phyloP scores from a whole-genome alignment of 2,329 filamentous ascomycete species.

The Cladosporium cucumerinum region DNA sequence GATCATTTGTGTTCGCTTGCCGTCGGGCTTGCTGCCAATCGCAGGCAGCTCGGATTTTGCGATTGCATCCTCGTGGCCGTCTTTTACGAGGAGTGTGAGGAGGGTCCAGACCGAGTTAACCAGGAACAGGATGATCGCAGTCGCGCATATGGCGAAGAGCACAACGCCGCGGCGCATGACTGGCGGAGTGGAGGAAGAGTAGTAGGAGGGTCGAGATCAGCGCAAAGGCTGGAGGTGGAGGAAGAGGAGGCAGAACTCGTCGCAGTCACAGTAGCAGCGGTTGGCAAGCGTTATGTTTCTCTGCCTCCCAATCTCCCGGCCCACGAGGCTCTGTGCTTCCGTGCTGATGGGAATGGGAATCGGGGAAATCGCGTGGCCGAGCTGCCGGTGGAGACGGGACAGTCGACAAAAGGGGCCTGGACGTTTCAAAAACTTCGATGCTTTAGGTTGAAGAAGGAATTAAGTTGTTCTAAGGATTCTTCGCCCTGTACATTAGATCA shows the following conservation, averaged over 20 bases:
- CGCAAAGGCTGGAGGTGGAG: slow-evolving; percentile 7
- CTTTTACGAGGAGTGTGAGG: slow-evolving; percentile 65
- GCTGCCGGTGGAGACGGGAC: slow-evolving; percentile 4
- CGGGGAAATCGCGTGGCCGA: slow-evolving; percentile 12
- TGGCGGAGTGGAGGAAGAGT: slow-evolving; percentile 24
- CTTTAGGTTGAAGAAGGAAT: neutral
- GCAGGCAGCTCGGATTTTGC: slow-evolving; percentile 63
- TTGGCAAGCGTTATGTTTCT: slow-evolving; percentile 9
- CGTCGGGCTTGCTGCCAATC: slow-evolving; percentile 56
- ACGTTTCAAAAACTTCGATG: slow-evolving; percentile 5
- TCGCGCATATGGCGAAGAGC: slow-evolving; percentile 63
- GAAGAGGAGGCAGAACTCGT: slow-evolving; percentile 1
- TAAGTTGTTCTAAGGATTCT: neutral
- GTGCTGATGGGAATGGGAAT: slow-evolving; percentile 1
- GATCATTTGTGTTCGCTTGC: slow-evolving; percentile 59
- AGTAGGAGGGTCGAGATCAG: neutral
- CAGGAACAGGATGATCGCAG: slow-evolving; percentile 61
- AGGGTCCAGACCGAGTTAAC: slow-evolving; percentile 68
- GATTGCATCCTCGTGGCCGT: slow-evolving; percentile 65
- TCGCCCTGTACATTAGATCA: neutral
- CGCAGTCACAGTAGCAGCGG: slow-evolving; percentile 1
- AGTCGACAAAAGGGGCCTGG: slow-evolving; percentile 4
- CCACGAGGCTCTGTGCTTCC: neutral
- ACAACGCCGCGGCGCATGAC: slow-evolving; percentile 58
- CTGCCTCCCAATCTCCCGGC: slow-evolving; percentile 13